A percentile compares a stretch with the other conserved stretches of the same genome.
phyloP scores from a whole-genome alignment of 129 eudicot genomes.

The Gnaphalium uliginosum region DNA sequence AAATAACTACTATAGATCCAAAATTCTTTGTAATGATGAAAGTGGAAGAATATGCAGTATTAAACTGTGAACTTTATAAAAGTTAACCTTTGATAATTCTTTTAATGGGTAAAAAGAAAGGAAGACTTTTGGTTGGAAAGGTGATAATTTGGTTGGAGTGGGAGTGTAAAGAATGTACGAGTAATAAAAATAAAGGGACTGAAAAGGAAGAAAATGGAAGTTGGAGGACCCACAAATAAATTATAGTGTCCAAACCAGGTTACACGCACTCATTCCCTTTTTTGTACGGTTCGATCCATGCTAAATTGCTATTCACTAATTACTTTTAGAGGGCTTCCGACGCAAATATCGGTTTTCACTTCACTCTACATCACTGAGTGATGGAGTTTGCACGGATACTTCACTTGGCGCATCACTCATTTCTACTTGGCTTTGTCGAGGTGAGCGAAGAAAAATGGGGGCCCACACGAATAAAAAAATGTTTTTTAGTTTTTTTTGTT shows the following conservation, averaged over 20 bases:
- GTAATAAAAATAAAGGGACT: slow-evolving; percentile 24
- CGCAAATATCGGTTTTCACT: too few relatives aligned
- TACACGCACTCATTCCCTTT: slow-evolving; percentile 39
- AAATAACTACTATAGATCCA: not conserved
- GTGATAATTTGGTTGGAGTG: slow-evolving; percentile 35
- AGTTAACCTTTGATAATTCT: not conserved
- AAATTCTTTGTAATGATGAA: not conserved
- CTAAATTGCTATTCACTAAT: slow-evolving; percentile 28
- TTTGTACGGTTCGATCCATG: slow-evolving; percentile 23
- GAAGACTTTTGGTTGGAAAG: slow-evolving; percentile 36
- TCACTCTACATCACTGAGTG: too few relatives aligned
- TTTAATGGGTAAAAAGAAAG: not conserved
- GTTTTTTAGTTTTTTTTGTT: too few relatives aligned
- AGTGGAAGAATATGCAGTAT: not conserved
- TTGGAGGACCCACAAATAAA: slow-evolving; percentile 34
- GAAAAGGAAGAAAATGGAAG: slow-evolving; percentile 25
- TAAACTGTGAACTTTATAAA: slow-evolving; percentile 7
- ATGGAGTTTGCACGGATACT: too few relatives aligned
- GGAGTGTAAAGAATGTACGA: slow-evolving; percentile 17
- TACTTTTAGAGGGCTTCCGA: too few relatives aligned
- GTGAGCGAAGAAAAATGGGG: too few relatives aligned
- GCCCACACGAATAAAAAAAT: too few relatives aligned
- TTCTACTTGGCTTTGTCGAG: too few relatives aligned
- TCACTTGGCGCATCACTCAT: too few relatives aligned
- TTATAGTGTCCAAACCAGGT: slow-evolving; percentile 30